A percentile compares a stretch with the other conserved stretches of the same genome.
Evolutionary conservation across 345 rosid genomes (phyloP).

Genomic region (Mercurialis annua): DNA sequence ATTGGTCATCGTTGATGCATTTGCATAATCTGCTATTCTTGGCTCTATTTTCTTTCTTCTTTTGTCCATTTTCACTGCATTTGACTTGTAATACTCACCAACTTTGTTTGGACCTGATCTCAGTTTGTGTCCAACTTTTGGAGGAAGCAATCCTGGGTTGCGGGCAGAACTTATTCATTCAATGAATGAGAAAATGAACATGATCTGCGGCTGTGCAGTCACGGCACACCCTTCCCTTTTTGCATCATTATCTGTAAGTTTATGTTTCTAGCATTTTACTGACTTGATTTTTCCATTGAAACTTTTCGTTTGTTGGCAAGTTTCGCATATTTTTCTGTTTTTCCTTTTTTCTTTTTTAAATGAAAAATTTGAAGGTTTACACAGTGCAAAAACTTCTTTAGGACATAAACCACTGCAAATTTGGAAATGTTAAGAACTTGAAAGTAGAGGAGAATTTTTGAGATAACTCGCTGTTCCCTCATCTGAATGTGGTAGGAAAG

Average conservation of each 20-base stretch:
- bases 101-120: constrained; percentile 1
- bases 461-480: neutral
- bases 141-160: constrained; percentile 92
- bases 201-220: constrained; percentile 69
- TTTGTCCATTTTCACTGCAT: neutral
- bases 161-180: constrained; percentile 75
- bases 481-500: neutral
- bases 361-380: too few species aligned
- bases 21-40: neutral
- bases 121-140: constrained; percentile 78
- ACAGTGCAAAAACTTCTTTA: neutral
- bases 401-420: neutral
- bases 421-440: neutral
- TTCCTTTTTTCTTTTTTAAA: neutral
- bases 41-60: neutral
- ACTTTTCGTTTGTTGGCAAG: neutral
- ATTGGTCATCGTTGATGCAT: neutral
- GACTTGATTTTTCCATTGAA: neutral
- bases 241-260: constrained; percentile 78
- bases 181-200: constrained; percentile 65
- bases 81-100: neutral
- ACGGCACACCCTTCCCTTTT: constrained; percentile 67
- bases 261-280: neutral
- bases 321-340: neutral
- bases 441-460: neutral